Evolutionary conservation across 140 eudicot genomes (phyloP).

Genomic region (Cichorium intybus): DNA sequence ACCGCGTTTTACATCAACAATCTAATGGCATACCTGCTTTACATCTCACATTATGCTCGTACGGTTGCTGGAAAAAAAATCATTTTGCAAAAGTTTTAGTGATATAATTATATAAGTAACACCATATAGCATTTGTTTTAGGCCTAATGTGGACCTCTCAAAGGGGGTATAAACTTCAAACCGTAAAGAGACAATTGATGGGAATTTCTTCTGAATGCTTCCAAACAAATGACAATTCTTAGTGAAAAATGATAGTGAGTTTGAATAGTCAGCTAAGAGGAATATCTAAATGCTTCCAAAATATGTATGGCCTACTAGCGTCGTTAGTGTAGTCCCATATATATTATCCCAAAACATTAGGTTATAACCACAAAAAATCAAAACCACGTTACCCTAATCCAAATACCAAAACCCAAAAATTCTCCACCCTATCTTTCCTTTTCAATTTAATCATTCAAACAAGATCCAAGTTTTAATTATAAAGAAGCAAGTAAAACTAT

Average conservation of each 20-base stretch:
- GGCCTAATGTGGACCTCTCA: slow-evolving; percentile 2
- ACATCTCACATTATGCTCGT: too few relatives aligned
- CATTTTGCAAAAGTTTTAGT: not conserved
- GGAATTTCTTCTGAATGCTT: slow-evolving; percentile 21
- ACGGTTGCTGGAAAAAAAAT: too few relatives aligned
- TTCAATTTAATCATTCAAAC: slow-evolving; percentile 18
- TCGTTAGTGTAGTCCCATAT: slow-evolving; percentile 15
- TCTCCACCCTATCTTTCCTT: slow-evolving; percentile 37
- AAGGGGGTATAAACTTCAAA: not conserved
- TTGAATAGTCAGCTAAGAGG: not conserved
- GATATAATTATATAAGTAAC: not conserved
- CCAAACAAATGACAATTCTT: not conserved
- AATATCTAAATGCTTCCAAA: slow-evolving; percentile 25
- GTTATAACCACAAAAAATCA: slow-evolving; percentile 27
- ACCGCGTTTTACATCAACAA: too few relatives aligned
- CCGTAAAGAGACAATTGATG: slow-evolving; percentile 1
- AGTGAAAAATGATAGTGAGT: not conserved
- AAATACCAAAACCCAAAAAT: slow-evolving; percentile 17
- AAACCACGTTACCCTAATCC: slow-evolving; percentile 18
- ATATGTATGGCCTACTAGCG: slow-evolving; percentile 12
- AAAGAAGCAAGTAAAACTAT: too few relatives aligned
- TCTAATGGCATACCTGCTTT: too few relatives aligned
- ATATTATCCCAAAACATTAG: slow-evolving; percentile 19
- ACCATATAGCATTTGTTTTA: not conserved
- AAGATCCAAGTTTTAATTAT: too few relatives aligned